These are phyloP conservation scores for Alternaria triticimaculans DNA, from an alignment of 2,329 filamentous ascomycete species.

Conservation along the genomic window DNA sequence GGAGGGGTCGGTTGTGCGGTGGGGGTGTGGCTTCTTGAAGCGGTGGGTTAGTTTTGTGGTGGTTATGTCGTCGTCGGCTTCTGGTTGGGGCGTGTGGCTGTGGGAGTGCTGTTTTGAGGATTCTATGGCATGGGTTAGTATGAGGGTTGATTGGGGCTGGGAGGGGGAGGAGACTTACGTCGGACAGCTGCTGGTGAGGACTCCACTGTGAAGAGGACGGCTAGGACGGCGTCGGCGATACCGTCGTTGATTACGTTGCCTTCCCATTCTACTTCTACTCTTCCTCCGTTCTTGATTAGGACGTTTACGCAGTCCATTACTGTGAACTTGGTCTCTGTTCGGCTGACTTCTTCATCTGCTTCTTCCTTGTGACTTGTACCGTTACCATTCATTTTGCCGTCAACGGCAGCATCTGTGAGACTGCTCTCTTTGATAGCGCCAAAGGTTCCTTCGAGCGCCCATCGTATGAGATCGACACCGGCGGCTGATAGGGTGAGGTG, in stretches of 20 bases:
- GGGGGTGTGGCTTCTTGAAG: conserved; percentile 66
- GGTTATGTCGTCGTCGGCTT: conserved; percentile 13
- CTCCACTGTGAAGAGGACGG: conserved; percentile 88
- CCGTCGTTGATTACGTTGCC: conserved; percentile 97
- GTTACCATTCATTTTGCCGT: conserved; percentile 48
- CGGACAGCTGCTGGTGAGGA: conserved; percentile 94
- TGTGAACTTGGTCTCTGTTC: conserved; percentile 61
- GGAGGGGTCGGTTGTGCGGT: conserved; percentile 72
- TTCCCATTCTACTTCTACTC: conserved; percentile 94
- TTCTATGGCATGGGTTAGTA: conserved; percentile 33
- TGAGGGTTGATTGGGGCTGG: conserved; percentile 1
- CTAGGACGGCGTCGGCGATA: conserved; percentile 96
- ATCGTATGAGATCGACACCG: conserved; percentile 87
- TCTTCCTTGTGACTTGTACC: conserved; percentile 55
- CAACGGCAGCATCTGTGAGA: conserved; percentile 39
- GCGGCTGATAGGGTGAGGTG: conserved; percentile 86
- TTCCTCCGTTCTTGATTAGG: conserved; percentile 76
- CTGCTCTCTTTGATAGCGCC: conserved; percentile 68
- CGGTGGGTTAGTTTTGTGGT: conserved; percentile 24
- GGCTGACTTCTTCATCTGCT: conserved; percentile 70
- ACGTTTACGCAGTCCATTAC: conserved; percentile 93
- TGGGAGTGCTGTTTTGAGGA: conserved; percentile 46
- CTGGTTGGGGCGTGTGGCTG: conserved; percentile 17
- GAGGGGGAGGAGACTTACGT: conserved; percentile 61
- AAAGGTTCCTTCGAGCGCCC: conserved; percentile 94